Percentiles rank a stretch among this genome's conserved stretches.
Conservation (phyloP, 78 protist genomes). For the Andalucia godoyi region DNA sequence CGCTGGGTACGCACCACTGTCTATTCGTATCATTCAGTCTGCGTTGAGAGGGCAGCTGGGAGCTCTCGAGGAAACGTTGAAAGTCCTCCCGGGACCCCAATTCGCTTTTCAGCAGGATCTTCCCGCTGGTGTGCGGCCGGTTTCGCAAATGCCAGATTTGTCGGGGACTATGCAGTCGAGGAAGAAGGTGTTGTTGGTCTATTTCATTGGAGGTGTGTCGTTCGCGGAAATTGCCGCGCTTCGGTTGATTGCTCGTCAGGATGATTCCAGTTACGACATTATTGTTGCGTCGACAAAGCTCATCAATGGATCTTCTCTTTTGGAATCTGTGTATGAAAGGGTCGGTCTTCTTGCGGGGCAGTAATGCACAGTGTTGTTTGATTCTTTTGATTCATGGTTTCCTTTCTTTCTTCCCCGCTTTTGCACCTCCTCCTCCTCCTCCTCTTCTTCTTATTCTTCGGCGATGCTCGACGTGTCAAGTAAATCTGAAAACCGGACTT, state of each 20-base stretch:
- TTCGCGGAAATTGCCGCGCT: conserved; percentile 65
- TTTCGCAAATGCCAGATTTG: neutral
- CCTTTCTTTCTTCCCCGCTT: no score
- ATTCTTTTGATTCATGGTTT: no score
- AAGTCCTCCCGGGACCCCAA: conserved; percentile 11
- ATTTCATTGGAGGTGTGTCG: conserved; percentile 72
- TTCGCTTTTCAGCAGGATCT: neutral
- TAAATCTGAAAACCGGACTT: no score
- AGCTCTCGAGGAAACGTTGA: neutral
- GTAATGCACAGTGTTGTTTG: no score
- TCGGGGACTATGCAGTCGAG: neutral
- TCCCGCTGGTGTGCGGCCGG: neutral
- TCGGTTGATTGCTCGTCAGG: no score
- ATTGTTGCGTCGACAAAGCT: conserved; percentile 57
- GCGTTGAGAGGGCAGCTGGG: neutral
- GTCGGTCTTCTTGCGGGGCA: no score
- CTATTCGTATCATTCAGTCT: conserved; percentile 43
- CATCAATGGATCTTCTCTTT: conserved; percentile 42
- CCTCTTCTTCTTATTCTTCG: no score
- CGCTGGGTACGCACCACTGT: conserved; percentile 75
- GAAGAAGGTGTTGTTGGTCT: conserved; percentile 32
- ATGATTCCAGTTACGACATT: conserved; percentile 27
- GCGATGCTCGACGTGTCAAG: no score
- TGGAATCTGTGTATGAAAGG: conserved; percentile 8
- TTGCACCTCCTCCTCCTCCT: no score